Base-by-base conservation (phyloP, 768 basidiomycete genomes). In the Mycena alexandri region DNA sequence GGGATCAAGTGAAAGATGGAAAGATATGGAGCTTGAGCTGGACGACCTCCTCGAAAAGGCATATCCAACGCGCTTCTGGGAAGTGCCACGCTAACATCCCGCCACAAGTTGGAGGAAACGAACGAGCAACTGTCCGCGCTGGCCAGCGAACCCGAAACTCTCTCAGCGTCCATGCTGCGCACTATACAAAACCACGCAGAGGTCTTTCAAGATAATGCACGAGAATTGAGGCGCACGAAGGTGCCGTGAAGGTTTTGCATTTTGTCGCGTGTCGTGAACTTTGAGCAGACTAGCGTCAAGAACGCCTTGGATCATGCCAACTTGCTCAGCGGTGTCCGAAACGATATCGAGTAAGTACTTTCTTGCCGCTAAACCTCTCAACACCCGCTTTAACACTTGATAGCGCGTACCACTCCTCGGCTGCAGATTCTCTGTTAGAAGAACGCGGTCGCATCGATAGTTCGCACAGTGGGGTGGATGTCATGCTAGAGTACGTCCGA, bases 391-490 rank as follows among this genome's bases (percentile, higher is more conserved):
- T 19, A 64, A 34, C 44, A 63, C 46, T 24, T 43, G 24, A 52
- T 54, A 98, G 96, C 69, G 93, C 95, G 43, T 96, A 96, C 80
- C 96, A 96, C 78, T 93, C 94, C 8, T 92, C 93, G 19, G 87
- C 92, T 16, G 90, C 93, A 1, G 98, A 99, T 71, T 88, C 93
- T 8, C 80, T 99, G 44, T 83, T 99, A 29, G 89, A 90, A 24
- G 98, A 99, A 79, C 87, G 98, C 50, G 87, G 91, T 5, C 87
- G 89, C 68, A 97, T 99, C 66, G 97, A 98, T 79, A 93, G 89
- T 70, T 95, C 93, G 24, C 96, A 99, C 80, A 84, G 88, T 63
- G 98, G 99, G 96, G 93, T 94, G 21, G 97, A 99, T 75, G 92
- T 93, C 46, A 85, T 96, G 38, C 83, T 99, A 25, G 88, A 92